A percentile compares a stretch with the other conserved stretches of the same genome.
Conservation (phyloP, 305 asterid genomes). For the Ajuga reptans region DNA sequence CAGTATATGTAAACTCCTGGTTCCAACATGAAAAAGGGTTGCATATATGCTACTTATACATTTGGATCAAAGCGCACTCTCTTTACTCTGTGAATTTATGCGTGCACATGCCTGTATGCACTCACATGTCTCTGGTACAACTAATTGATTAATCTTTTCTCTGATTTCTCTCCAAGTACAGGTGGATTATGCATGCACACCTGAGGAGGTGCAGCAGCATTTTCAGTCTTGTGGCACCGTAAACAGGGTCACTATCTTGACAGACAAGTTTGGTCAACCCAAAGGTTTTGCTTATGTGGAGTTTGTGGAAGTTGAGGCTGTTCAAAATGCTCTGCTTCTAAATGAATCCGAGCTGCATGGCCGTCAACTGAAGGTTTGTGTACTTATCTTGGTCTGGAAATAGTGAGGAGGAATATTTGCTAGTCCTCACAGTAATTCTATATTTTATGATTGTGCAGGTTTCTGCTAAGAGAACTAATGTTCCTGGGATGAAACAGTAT, state of each 20-base stretch:
- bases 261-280: conserved; percentile 67
- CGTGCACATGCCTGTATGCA: neutral
- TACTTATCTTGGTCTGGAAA: conserved; percentile 13
- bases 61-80: conserved; percentile 1
- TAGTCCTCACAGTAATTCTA: neutral
- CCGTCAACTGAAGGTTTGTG: conserved; percentile 57
- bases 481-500: conserved; percentile 55
- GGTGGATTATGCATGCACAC: conserved; percentile 69
- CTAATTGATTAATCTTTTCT: neutral
- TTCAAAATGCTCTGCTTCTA: conserved; percentile 58
- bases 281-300: conserved; percentile 77
- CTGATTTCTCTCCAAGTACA: conserved; percentile 24
- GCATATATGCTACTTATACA: neutral
- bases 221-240: conserved; percentile 77
- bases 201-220: conserved; percentile 82
- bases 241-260: conserved; percentile 63
- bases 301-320: conserved; percentile 60
- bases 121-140: neutral
- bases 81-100: neutral
- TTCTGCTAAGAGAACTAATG: conserved; percentile 60
- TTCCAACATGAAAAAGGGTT: neutral
- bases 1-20: neutral
- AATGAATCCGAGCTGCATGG: conserved; percentile 68
- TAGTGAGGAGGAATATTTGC: conserved; percentile 1
- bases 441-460: conserved; percentile 31